Evolutionary conservation across 1,284 basidiomycete species (phyloP).

Genomic region (Leccinum pallidistipes): DNA sequence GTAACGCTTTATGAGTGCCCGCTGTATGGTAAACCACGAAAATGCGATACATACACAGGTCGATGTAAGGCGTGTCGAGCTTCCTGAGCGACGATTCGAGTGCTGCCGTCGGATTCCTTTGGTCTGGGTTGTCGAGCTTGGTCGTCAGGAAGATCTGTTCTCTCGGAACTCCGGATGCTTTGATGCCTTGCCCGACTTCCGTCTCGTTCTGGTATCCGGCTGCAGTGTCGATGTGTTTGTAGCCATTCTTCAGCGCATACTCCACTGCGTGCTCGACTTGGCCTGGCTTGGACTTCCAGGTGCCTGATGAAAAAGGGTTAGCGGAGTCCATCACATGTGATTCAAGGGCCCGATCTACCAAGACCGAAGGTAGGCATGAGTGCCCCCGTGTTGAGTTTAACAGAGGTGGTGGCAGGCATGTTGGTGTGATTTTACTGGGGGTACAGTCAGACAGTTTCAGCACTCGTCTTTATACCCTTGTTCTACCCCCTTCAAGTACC

Average conservation of each 20-base stretch:
- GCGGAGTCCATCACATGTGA: background rate
- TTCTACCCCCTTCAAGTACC: constrained; percentile 7
- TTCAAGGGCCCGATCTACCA: constrained; percentile 41
- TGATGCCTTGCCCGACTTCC: constrained; percentile 81
- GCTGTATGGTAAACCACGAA: background rate
- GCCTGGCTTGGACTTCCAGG: constrained; percentile 75
- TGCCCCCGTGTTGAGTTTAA: constrained; percentile 73
- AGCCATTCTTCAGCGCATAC: constrained; percentile 71
- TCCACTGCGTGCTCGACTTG: constrained; percentile 68
- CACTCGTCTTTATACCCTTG: constrained; percentile 12
- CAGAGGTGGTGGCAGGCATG: constrained; percentile 48
- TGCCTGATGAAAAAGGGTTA: constrained; percentile 46
- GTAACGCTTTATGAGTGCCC: background rate
- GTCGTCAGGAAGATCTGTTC: constrained; percentile 73
- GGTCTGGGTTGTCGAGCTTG: constrained; percentile 75
- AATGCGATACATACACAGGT: constrained; percentile 59
- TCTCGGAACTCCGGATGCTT: constrained; percentile 66
- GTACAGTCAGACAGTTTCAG: background rate
- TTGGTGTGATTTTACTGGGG: constrained; percentile 2
- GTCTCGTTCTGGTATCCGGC: constrained; percentile 56
- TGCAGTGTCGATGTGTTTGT: constrained; percentile 72
- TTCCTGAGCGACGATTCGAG: constrained; percentile 69
- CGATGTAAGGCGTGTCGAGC: constrained; percentile 74
- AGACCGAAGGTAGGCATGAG: constrained; percentile 77
- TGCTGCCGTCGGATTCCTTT: constrained; percentile 61